Evolutionary conservation across 495 filamentous ascomycete genomes (phyloP), one percentile per base, ranked within the genome.

Genomic region (Aspergillus affinis): DNA sequence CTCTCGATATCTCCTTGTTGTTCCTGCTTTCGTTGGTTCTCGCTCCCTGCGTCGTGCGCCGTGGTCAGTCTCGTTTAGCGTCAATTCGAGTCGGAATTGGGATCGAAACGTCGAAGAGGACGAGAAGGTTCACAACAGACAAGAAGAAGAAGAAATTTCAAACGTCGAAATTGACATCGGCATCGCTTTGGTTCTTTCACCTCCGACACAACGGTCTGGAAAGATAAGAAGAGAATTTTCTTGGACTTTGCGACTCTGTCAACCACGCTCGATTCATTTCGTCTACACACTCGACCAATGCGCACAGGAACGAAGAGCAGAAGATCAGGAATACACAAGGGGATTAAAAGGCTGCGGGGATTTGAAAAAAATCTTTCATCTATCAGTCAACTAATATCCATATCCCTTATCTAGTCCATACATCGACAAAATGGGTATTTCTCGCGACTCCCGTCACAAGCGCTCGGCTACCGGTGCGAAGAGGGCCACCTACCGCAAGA

Each of bases 371-470:
- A 18, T 26, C 13, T 19, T 54, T 20, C 20, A 9, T 30, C 45
- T 32, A 29, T 46, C 17, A 46, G 23, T 29, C 62, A 59, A 59
- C 51, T 54, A 54, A 65, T 63, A 64, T 57, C 65, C 71, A 69
- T 72, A 67, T 62, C 63, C 69, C 64, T 58, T 53, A 26, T 63
- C 58, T 61, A 23, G 73, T 75, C 73, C 72, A 84, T 74, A 68
- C 74, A 80, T 74, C 81, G 86, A 84, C 84, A 89, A 84, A 79
- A 98, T 98, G 93, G 93, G 93, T 98, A 97, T 98, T 82, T 96
- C 93, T 81, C 90, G 93, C 79, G 93, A 97, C 82, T 96, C 91
- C 72, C 91, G 93, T 83, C 93, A 98, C 87, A 98, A 98, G 89
- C 92, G 93, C 82, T 90, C 90, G 79, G 91, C 91, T 78, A 92